Base-by-base conservation (phyloP, 2,329 filamentous ascomycete genomes). In the Pseudocercospora cruenta region DNA sequence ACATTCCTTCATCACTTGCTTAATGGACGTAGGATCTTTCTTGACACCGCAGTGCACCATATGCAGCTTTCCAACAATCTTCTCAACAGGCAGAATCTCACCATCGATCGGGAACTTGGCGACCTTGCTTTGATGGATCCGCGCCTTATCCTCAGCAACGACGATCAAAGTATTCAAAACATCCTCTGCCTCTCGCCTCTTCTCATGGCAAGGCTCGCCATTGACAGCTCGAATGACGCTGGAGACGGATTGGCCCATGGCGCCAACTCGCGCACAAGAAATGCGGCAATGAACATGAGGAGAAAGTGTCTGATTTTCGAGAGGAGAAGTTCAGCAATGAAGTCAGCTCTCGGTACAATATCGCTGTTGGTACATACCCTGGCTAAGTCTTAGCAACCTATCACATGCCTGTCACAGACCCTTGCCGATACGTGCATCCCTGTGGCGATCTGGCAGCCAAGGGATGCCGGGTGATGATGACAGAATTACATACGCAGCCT, bases 11-110 rank as follows among this genome's bases (percentile, higher is more conserved):
- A 67, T 61, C 1, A 47, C 61, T 22, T 67, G 24, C 31, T 39
- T 45, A 4, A 63, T 49, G 8, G 26, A 36, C n/a, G 33, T 51
- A 22, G 61, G 26, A 45, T 64, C 60, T 14, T 43, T 54, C 39
- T 57, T 58, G 4, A 67, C 58, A 14, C 65, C 62, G 49, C 65
- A 64, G 28, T 67, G 65, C 28, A 58, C 58, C 16, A 67, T 36
- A 45, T 67, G 61, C 26, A 67, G 22, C 43, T 45, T 67, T 10
- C 61, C 31, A 12, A 67, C 28, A 19, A 67, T 51, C 7, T 61
- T 64, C 21, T 64, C 65, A 10, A 67, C 59, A 2, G 65, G 65
- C 12, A 67, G 22, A 2, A 67, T 3, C 6, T 67, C 57, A 16
- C 8, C 58, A 28, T 67, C 65, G 9, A 67, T 64, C 4, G 65